phyloP scores from a whole-genome alignment of 1,284 basidiomycete genomes.

The Kwoniella shivajii region DNA sequence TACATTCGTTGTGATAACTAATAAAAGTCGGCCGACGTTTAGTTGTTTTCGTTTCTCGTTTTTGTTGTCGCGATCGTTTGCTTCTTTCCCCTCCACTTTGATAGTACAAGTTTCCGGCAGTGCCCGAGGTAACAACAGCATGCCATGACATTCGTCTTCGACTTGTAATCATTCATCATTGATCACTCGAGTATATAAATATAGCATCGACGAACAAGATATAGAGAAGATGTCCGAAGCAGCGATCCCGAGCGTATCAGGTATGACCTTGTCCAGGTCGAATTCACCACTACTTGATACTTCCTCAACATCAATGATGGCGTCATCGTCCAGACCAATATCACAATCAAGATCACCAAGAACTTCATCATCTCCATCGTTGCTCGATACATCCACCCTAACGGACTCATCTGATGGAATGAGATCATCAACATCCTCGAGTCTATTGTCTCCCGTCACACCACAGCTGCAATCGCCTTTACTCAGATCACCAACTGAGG shows the following conservation, averaged over 20 bases:
- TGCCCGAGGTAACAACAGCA: neutral
- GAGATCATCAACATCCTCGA: neutral
- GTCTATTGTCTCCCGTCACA: neutral
- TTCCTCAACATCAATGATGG: neutral
- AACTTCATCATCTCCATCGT: neutral
- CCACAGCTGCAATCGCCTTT: conserved; percentile 16
- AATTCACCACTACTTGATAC: neutral
- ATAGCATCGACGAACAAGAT: neutral
- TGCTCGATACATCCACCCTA: neutral
- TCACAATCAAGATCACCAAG: neutral
- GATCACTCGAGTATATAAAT: too few relatives aligned
- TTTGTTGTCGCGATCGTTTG: too few relatives aligned
- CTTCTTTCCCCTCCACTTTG: too few relatives aligned
- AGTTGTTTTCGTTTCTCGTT: too few relatives aligned
- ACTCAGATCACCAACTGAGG: conserved; percentile 11
- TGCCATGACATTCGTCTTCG: neutral
- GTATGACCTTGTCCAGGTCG: neutral
- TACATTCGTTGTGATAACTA: too few relatives aligned
- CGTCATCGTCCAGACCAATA: neutral
- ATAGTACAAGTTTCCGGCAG: neutral
- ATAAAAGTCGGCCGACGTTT: too few relatives aligned
- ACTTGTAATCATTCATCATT: neutral
- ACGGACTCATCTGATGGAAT: too few relatives aligned
- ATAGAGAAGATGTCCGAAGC: neutral
- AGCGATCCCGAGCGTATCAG: neutral